Conservation (phyloP, 495 filamentous ascomycete species). For the Sphaerosporella brunnea region DNA sequence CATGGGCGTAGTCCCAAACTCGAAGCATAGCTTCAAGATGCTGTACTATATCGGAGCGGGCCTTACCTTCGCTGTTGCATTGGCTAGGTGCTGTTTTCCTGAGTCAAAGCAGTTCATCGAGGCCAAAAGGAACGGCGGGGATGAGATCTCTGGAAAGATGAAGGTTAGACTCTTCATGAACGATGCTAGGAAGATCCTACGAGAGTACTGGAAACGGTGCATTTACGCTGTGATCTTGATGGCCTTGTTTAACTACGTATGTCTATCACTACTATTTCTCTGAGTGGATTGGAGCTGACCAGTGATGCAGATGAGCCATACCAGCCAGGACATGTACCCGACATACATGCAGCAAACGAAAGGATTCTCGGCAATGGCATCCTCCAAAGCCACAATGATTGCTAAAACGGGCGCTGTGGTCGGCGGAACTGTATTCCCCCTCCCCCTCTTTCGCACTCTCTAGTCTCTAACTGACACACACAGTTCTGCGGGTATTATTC, state of each 20-base stretch:
- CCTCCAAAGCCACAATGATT: slow-evolving; percentile 51
- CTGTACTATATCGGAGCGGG: slow-evolving; percentile 39
- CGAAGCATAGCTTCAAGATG: slow-evolving; percentile 16
- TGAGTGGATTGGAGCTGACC: too few relatives aligned
- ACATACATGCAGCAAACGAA: slow-evolving; percentile 57
- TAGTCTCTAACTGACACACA: neutral
- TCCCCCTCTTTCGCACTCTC: neutral
- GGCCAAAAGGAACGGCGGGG: slow-evolving; percentile 15
- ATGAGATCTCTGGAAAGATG: slow-evolving; percentile 12
- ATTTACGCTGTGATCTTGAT: slow-evolving; percentile 55
- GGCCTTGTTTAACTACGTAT: slow-evolving; percentile 27
- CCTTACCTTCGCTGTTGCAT: slow-evolving; percentile 43
- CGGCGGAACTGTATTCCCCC: slow-evolving; percentile 41
- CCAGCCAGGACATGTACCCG: slow-evolving; percentile 57
- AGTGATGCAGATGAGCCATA: slow-evolving; percentile 38
- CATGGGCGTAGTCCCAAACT: slow-evolving; percentile 37
- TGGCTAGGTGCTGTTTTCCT: slow-evolving; percentile 47
- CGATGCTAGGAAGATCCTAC: slow-evolving; percentile 39
- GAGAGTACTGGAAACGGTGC: slow-evolving; percentile 50
- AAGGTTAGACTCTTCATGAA: slow-evolving; percentile 30
- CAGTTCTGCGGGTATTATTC: slow-evolving; percentile 44
- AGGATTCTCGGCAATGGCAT: slow-evolving; percentile 30
- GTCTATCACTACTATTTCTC: too few relatives aligned
- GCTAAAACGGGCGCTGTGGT: slow-evolving; percentile 59
- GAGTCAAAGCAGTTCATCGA: slow-evolving; percentile 56